Conservation (phyloP, 1,284 basidiomycete genomes). For the Xanthoconium separans region DNA sequence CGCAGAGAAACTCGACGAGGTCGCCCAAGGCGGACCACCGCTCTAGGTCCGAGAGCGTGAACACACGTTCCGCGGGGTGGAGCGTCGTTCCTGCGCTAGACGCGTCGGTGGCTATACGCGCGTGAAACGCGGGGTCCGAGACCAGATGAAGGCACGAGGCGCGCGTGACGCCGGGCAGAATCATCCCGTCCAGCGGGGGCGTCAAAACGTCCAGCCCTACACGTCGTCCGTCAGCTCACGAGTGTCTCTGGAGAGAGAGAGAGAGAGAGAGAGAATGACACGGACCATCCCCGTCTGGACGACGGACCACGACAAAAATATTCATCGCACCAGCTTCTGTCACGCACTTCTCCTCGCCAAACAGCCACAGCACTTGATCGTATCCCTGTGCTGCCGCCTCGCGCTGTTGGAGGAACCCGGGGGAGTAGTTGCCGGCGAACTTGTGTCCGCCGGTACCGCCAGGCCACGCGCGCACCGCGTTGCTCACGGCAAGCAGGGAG, state of each 20-base stretch:
- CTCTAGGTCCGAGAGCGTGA: slow-evolving; percentile 65
- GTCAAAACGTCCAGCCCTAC: slow-evolving; percentile 64
- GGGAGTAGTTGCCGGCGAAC: slow-evolving; percentile 70
- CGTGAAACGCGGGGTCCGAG: slow-evolving; percentile 30
- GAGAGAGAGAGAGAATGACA: not conserved
- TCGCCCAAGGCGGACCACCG: slow-evolving; percentile 47
- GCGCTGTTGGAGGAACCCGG: slow-evolving; percentile 64
- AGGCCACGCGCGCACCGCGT: slow-evolving; percentile 80
- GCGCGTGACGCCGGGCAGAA: slow-evolving; percentile 75
- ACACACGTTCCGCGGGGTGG: slow-evolving; percentile 53
- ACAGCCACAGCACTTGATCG: slow-evolving; percentile 63
- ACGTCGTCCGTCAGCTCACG: not conserved
- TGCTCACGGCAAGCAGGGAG: slow-evolving; percentile 66
- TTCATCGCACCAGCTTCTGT: slow-evolving; percentile 65
- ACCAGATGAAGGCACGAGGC: slow-evolving; percentile 67
- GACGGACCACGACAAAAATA: slow-evolving; percentile 53
- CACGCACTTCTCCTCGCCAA: slow-evolving; percentile 34
- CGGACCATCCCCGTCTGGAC: slow-evolving; percentile 43
- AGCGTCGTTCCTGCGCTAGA: slow-evolving; percentile 35
- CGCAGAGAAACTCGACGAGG: slow-evolving; percentile 69
- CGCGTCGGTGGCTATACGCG: slow-evolving; percentile 5
- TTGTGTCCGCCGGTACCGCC: slow-evolving; percentile 73
- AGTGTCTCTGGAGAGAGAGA: not conserved
- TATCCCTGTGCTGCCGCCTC: slow-evolving; percentile 68
- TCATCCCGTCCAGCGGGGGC: slow-evolving; percentile 74